phyloP scores from a whole-genome alignment of 805 yeast genomes.

The Lipomyces spencermartinsiae region DNA sequence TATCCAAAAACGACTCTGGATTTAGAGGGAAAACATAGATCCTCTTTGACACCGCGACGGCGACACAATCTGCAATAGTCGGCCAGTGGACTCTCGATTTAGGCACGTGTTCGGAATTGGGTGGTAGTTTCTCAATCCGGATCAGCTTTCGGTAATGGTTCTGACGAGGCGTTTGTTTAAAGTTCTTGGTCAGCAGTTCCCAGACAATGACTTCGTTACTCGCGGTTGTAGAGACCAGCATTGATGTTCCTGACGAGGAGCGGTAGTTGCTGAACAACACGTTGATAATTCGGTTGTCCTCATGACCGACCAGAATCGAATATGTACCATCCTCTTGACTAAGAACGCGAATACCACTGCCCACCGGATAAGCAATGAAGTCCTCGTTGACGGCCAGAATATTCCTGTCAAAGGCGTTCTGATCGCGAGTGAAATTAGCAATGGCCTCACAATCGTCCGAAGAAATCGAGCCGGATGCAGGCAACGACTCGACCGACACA shows the following conservation, averaged over 20 bases:
- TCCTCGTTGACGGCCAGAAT: slow-evolving; percentile 29
- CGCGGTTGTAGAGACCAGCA: slow-evolving; percentile 35
- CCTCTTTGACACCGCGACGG: slow-evolving; percentile 28
- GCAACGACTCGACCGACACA: slow-evolving; percentile 21
- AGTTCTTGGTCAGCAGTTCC: slow-evolving; percentile 33
- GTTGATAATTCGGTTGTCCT: slow-evolving; percentile 28
- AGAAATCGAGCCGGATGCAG: slow-evolving; percentile 15
- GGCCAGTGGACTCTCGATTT: slow-evolving; percentile 34
- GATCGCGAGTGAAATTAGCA: slow-evolving; percentile 29
- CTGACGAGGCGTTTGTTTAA: slow-evolving; percentile 21
- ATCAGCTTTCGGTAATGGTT: slow-evolving; percentile 34
- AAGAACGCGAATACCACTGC: slow-evolving; percentile 29
- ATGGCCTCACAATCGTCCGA: slow-evolving; percentile 30
- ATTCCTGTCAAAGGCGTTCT: slow-evolving; percentile 20
- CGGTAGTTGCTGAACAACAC: slow-evolving; percentile 22
- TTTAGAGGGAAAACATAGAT: slow-evolving; percentile 30
- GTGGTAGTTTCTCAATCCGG: slow-evolving; percentile 34
- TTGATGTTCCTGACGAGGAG: slow-evolving; percentile 24
- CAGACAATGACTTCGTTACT: slow-evolving; percentile 36
- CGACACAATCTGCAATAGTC: slow-evolving; percentile 25
- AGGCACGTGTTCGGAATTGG: slow-evolving; percentile 37
- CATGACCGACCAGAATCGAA: slow-evolving; percentile 31
- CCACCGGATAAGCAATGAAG: slow-evolving; percentile 34
- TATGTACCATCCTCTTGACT: slow-evolving; percentile 34
- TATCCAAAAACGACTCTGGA: slow-evolving; percentile 24